Percentiles rank a stretch among this genome's conserved stretches.
Evolutionary conservation across 345 rosid genomes (phyloP).

Genomic region (Abelmoschus esculentus): DNA sequence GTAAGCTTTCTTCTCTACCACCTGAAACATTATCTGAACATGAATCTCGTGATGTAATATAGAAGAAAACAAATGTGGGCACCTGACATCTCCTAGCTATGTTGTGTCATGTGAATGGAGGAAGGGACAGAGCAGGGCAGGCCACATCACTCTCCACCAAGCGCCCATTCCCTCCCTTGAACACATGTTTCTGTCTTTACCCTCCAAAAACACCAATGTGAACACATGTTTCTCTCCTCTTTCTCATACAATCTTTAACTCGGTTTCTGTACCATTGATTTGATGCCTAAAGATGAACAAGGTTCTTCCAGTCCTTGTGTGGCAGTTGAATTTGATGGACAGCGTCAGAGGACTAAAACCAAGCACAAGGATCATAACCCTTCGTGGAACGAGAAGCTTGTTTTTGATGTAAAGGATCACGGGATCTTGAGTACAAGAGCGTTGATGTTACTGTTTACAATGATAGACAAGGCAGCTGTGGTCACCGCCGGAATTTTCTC

Average conservation of each 20-base stretch:
- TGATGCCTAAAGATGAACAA: conserved; percentile 76
- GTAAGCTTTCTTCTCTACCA: neutral
- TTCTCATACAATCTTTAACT: neutral
- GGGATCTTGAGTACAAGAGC: conserved; percentile 39
- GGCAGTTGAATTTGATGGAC: conserved; percentile 55
- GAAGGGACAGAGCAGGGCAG: neutral
- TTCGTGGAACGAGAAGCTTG: conserved; percentile 61
- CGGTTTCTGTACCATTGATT: conserved; percentile 33
- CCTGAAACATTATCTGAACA: neutral
- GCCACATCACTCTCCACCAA: conserved; percentile 15
- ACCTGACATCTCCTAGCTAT: conserved; percentile 10
- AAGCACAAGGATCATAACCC: conserved; percentile 65
- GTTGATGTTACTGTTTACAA: conserved; percentile 50
- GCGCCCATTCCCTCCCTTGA: neutral
- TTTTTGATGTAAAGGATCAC: conserved; percentile 37
- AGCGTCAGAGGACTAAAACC: conserved; percentile 53
- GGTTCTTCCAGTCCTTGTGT: conserved; percentile 75
- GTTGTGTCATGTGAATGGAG: neutral
- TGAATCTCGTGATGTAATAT: conserved; percentile 2
- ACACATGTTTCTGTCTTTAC: conserved; percentile 25
- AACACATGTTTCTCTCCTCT: conserved; percentile 12
- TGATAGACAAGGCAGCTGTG: conserved; percentile 35
- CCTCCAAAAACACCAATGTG: conserved; percentile 14
- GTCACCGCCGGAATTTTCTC: conserved; percentile 51
- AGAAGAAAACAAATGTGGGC: conserved; percentile 9